Evolutionary conservation across 2,329 filamentous ascomycete genomes (phyloP), one percentile per base, ranked within the genome.

Genomic region (Bipolaris bicolor): DNA sequence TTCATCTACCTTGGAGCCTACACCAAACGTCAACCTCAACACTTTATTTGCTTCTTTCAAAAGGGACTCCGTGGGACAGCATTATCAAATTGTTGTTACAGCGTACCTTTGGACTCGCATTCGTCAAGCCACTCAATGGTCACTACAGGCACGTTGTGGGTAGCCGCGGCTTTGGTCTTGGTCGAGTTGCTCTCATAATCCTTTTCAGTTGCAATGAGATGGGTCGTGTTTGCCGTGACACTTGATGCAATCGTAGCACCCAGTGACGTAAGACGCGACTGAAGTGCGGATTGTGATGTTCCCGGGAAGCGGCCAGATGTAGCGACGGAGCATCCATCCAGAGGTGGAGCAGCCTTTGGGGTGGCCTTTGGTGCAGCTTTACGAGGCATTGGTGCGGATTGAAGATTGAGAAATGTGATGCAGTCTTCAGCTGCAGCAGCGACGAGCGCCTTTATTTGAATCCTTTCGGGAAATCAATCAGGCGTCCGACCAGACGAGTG

Each of bases 81-180:
- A 13, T 7, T 9, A 20, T 31, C 24, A 16, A 22, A 26, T 13
- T n/a, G 33, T 15, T n/a, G 16, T 16, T 15, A 16, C 33, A 43
- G 40, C 55, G 76, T 70, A 44, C 77, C 78, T 15, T 76, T 72
- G 13, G 76, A 60, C 36, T 83, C 76, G 20, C 82, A 86, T n/a
- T 87, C 82, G 1, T 83, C 61, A n/a, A 88, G 76, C 89, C 89
- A 92, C 13, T 83, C 76, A 0, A 88, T 71, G 9, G 75, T 79
- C 24, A 91, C 82, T 44, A 91, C 80, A 2, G 80, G 80, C 11
- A 89, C 75, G 18, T 72, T 77, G 33, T 81, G 77, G 11, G 78
- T 64, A 9, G 78, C 71, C 4, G 81, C 84, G 15, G 82, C 73
- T 64, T 77, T 78, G 62, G 84, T 82, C 67, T 88, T 88, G 41